These are phyloP conservation scores for Antitrichia curtipendula DNA, from an alignment of 225 moss, liverwort and hornwort species.

Conservation along the genomic window DNA sequence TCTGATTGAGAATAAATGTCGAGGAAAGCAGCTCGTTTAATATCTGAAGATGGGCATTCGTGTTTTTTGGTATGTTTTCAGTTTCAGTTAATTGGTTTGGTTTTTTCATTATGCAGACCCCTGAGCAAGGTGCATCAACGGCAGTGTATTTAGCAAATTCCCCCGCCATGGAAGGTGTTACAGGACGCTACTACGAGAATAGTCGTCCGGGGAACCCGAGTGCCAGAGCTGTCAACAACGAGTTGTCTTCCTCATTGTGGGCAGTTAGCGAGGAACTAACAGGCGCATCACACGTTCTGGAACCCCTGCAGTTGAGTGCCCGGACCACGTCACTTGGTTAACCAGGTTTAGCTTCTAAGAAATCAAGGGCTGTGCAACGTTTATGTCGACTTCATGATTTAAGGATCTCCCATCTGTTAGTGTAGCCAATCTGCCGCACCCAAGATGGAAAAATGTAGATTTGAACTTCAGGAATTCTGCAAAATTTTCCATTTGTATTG, in stretches of 20 bases:
- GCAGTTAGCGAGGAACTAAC: conserved; percentile 56
- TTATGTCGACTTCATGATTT: neutral
- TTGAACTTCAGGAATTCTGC: neutral
- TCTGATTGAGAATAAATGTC: neutral
- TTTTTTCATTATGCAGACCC: conserved; percentile 24
- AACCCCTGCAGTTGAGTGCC: conserved; percentile 24
- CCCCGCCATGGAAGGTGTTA: conserved; percentile 41
- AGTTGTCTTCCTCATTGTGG: conserved; percentile 49
- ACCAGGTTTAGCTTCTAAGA: neutral
- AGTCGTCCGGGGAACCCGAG: conserved; percentile 23
- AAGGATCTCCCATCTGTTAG: neutral
- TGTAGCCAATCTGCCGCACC: neutral
- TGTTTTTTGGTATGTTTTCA: neutral
- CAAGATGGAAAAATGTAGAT: neutral
- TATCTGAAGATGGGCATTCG: neutral
- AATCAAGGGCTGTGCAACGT: neutral
- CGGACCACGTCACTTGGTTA: neutral
- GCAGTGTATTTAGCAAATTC: conserved; percentile 55
- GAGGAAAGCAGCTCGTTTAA: neutral
- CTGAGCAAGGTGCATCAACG: conserved; percentile 72
- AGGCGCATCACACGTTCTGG: conserved; percentile 8
- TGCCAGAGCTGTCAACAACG: conserved; percentile 22
- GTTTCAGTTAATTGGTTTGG: neutral
- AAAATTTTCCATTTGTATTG: neutral
- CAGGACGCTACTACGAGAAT: conserved; percentile 56